Evolutionary conservation across 1,284 basidiomycete species (phyloP).

Genomic region (Pyrrhoderma lamaoense): DNA sequence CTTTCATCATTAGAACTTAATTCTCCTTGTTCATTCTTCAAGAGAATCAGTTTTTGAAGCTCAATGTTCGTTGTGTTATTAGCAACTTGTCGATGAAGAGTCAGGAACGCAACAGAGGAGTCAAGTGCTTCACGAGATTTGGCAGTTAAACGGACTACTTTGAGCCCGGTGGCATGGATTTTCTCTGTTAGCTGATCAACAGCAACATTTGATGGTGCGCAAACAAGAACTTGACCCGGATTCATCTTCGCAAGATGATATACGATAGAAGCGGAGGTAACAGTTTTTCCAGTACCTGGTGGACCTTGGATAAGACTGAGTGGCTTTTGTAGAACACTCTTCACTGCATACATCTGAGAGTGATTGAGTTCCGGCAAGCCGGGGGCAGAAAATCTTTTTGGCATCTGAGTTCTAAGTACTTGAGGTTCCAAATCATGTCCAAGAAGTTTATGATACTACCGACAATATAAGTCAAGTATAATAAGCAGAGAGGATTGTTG

Average conservation of each 20-base stretch:
- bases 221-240: slow-evolving; percentile 97
- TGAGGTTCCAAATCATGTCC: slow-evolving; percentile 95
- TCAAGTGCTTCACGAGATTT: slow-evolving; percentile 97
- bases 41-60: slow-evolving; percentile 93
- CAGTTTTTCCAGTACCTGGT: slow-evolving; percentile 98
- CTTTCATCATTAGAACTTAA: slow-evolving; percentile 93
- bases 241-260: slow-evolving; percentile 99
- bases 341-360: slow-evolving; percentile 99
- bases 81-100: slow-evolving; percentile 95
- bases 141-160: slow-evolving; percentile 95
- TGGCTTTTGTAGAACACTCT: slow-evolving; percentile 97
- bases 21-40: slow-evolving; percentile 97
- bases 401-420: slow-evolving; percentile 87
- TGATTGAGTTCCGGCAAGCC: slow-evolving; percentile 98
- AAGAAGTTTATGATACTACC: slow-evolving; percentile 92
- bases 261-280: slow-evolving; percentile 98
- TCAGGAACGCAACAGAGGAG: slow-evolving; percentile 88
- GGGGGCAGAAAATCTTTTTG: slow-evolving; percentile 93
- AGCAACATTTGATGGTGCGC: slow-evolving; percentile 98
- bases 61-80: slow-evolving; percentile 93
- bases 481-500: slow-evolving; percentile 2
- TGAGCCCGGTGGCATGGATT: slow-evolving; percentile 94
- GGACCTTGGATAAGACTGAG: slow-evolving; percentile 97
- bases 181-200: slow-evolving; percentile 99
- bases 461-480: slow-evolving; percentile 12